Base-by-base conservation (phyloP, 352 stramenopile genomes). In the Globisporangium irregulare region DNA sequence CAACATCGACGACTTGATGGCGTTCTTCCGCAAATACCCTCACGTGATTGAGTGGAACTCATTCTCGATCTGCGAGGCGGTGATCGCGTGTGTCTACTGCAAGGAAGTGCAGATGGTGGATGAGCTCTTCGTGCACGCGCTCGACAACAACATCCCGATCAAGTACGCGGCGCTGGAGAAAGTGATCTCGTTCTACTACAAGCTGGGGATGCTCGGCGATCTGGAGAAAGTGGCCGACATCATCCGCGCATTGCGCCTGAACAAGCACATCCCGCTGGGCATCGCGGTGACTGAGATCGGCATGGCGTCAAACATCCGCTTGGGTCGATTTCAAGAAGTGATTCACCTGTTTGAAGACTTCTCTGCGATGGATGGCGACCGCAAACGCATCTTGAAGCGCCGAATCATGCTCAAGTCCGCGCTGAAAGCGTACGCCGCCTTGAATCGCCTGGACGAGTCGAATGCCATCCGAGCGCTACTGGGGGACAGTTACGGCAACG, bases 321-420 rank as follows among this genome's bases (percentile, higher is more conserved):
- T 93, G 32, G 72, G 74, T 25, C 77, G 83, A 3, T 82, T 82
- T 41, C 68, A 89, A 32, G 86, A 92, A 73, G 84, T 86, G 8
- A 70, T 86, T 14, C 72, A 90, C 25, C 66, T 93, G 3, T 92
- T 93, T 61, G 86, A 93, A 67, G 86, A 92, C 70, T 93, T 93
- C 61, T 76, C 80, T 5, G 68, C 75, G 20, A 71, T 78, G 6
- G 84, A 93, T 34, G 82, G 83, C 46, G 79, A 91, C 4, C 73
- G 77, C n/a, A 87, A 79, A 66, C 86, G 84, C 48, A 67, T 89
- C 32, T 48, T 92, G 32, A 72, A 66, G 20, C 82, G 83, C 24
- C 77, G 69, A 24, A 78, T 86, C 20, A 91, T 93, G 79, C 76
- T 93, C 18, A 81, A 81, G 62, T 84, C 73, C 2, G 86, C 81